These are phyloP conservation scores for Ogataea paradorogensis DNA, from an alignment of 805 yeast species.

Conservation along the genomic window DNA sequence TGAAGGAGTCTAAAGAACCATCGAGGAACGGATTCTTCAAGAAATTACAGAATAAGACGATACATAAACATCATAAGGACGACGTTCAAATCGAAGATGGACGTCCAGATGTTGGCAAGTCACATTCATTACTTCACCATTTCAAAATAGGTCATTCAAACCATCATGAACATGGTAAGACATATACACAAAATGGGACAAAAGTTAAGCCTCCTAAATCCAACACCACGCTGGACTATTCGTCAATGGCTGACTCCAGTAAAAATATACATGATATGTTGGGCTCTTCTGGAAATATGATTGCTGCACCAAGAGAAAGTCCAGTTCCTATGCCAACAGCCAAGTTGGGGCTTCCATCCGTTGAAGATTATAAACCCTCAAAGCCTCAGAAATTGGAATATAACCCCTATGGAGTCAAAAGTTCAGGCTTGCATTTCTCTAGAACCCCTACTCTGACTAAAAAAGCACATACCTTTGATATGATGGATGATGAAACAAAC, in stretches of 20 bases:
- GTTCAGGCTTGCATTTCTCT: slow-evolving; percentile 18
- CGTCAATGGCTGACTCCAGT: not conserved
- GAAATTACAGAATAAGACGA: slow-evolving; percentile 16
- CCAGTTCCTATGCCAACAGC: slow-evolving; percentile 12
- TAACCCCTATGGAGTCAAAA: slow-evolving; percentile 62
- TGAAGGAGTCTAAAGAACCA: slow-evolving; percentile 2
- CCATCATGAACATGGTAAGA: not conserved
- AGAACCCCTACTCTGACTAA: slow-evolving; percentile 17
- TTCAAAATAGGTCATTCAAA: slow-evolving; percentile 11
- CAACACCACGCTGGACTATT: slow-evolving; percentile 11
- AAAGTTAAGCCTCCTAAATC: slow-evolving; percentile 8
- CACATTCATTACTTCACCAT: slow-evolving; percentile 13
- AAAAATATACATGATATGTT: slow-evolving; percentile 4
- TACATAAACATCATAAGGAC: slow-evolving; percentile 10
- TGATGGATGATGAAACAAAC: slow-evolving; percentile 40
- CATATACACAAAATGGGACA: not conserved
- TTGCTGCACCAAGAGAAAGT: slow-evolving; percentile 23
- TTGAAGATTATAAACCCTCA: slow-evolving; percentile 25
- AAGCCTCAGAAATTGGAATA: slow-evolving; percentile 44
- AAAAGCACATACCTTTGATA: slow-evolving; percentile 25
- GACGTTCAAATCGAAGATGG: not conserved
- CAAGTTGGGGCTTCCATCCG: slow-evolving; percentile 31
- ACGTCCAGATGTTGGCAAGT: slow-evolving; percentile 1
- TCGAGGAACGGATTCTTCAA: slow-evolving; percentile 15
- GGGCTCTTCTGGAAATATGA: slow-evolving; percentile 24